A percentile compares a stretch with the other conserved stretches of the same genome.
Conservation (phyloP, 192 early-diverging fungal species). For the Diversispora epigaea region DNA sequence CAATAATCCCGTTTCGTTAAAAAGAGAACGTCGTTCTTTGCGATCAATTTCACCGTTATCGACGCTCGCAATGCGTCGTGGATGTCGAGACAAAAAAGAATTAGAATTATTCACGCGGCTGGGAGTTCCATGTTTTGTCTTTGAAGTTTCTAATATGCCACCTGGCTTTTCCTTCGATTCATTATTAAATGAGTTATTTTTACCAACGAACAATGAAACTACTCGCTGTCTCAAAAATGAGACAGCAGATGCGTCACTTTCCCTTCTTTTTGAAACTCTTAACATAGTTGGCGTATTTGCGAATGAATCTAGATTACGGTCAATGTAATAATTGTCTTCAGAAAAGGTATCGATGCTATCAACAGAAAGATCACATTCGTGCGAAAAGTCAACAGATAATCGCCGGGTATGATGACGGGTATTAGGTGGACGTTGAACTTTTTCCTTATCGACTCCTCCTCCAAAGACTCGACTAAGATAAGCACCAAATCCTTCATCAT, state of each 20-base stretch:
- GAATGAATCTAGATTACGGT: slow-evolving; percentile 27
- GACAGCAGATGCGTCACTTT: slow-evolving; percentile 23
- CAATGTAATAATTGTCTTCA: slow-evolving; percentile 28
- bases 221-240: slow-evolving; percentile 12
- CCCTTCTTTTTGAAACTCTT: slow-evolving; percentile 21
- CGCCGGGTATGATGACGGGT: slow-evolving; percentile 27
- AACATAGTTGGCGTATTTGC: slow-evolving; percentile 1
- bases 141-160: slow-evolving; percentile 18
- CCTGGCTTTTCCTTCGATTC: neutral
- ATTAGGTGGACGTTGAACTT: slow-evolving; percentile 11
- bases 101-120: no score
- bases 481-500: slow-evolving; percentile 22
- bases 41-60: neutral
- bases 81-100: neutral
- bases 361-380: slow-evolving; percentile 29
- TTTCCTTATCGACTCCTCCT: neutral
- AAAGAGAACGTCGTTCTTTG: no score
- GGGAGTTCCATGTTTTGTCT: neutral
- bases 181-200: neutral
- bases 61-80: neutral
- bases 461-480: slow-evolving; percentile 34
- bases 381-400: slow-evolving; percentile 29
- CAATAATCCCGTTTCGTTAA: neutral
- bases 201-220: slow-evolving; percentile 25
- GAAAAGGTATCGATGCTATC: slow-evolving; percentile 34